phyloP scores from a whole-genome alignment of 768 basidiomycete species.

The Pleurotus citrinopileatus region DNA sequence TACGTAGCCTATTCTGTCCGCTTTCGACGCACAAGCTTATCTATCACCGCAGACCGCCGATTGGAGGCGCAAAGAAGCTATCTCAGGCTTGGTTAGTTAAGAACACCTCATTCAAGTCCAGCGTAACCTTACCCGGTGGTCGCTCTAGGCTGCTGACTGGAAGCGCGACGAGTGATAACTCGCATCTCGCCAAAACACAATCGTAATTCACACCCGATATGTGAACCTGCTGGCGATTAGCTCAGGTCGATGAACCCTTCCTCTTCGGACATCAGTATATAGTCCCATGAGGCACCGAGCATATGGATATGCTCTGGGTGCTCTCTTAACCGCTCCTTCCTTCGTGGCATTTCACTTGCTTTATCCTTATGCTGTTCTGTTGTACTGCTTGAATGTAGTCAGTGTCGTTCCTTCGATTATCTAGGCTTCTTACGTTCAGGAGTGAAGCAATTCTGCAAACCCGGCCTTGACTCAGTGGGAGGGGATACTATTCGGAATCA shows the following conservation, averaged over 20 bases:
- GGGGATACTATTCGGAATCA: not conserved
- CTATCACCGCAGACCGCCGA: not conserved
- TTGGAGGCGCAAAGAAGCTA: not conserved
- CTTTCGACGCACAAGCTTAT: not conserved
- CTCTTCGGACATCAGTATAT: not conserved
- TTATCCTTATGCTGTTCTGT: not conserved
- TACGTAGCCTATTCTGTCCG: not conserved
- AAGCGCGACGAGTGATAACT: too few species aligned
- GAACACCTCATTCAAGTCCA: not conserved
- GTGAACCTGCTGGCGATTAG: too few species aligned
- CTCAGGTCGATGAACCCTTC: too few species aligned
- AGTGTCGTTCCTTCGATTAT: not conserved
- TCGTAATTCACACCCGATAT: too few species aligned
- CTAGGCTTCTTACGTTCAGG: too few species aligned
- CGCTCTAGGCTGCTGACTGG: too few species aligned
- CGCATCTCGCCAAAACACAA: too few species aligned
- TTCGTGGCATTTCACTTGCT: not conserved
- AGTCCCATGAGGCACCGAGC: not conserved
- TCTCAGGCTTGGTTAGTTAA: too few species aligned
- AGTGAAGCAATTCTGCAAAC: too few species aligned
- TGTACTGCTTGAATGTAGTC: not conserved
- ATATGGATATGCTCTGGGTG: not conserved
- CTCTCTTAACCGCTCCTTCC: not conserved
- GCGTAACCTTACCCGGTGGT: too few species aligned
- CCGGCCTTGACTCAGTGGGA: too few species aligned